phyloP scores from a whole-genome alignment of 129 eudicot species.

The Smallanthus sonchifolius region DNA sequence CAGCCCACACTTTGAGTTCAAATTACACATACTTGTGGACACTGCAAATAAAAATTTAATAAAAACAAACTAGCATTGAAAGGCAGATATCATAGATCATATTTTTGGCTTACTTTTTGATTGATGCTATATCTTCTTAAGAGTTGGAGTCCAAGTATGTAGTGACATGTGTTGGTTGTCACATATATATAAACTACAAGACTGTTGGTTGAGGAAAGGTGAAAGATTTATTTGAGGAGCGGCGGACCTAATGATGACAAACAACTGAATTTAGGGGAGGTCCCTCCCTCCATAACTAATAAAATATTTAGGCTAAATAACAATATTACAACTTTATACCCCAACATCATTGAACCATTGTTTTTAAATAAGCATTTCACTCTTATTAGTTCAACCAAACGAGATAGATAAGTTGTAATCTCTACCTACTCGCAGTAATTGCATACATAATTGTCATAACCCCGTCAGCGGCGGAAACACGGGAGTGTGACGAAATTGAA shows the following conservation, averaged over 20 bases:
- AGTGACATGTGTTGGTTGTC: background rate
- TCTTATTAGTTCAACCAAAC: too few species aligned
- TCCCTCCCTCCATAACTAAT: background rate
- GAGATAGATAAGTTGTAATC: too few species aligned
- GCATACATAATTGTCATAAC: too few species aligned
- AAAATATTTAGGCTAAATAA: too few species aligned
- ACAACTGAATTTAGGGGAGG: conserved; percentile 16
- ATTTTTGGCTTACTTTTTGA: background rate
- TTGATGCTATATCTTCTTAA: background rate
- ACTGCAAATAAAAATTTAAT: conserved; percentile 17
- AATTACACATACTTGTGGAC: conserved; percentile 46
- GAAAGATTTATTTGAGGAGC: conserved; percentile 19
- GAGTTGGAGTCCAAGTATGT: background rate
- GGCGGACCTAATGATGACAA: conserved; percentile 31
- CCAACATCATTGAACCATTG: too few species aligned
- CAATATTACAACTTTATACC: too few species aligned
- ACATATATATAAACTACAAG: background rate
- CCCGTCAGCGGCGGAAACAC: too few species aligned
- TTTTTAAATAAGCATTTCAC: too few species aligned
- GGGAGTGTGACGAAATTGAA: too few species aligned
- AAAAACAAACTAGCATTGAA: background rate
- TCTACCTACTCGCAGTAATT: too few species aligned
- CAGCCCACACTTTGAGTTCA: too few species aligned
- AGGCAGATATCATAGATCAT: background rate
- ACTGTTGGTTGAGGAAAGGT: background rate